phyloP scores from a whole-genome alignment of 495 filamentous ascomycete genomes.

The Tirmania nivea region DNA sequence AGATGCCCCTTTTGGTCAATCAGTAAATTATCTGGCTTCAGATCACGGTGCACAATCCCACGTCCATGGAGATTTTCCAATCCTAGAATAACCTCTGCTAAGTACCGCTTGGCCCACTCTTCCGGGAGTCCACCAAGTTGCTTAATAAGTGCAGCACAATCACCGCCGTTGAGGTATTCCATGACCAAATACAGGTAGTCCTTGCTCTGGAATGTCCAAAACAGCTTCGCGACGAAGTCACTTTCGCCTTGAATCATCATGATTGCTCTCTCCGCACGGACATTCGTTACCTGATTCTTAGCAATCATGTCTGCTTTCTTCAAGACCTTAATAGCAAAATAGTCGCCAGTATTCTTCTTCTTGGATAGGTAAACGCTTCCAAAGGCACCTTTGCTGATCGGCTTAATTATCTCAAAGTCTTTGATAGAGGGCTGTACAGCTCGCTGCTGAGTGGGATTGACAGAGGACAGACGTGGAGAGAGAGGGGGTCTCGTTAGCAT shows the following conservation, averaged over 20 bases:
- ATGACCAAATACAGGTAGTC: slow-evolving; percentile 97
- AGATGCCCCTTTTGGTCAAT: slow-evolving; percentile 94
- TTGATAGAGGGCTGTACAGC: slow-evolving; percentile 89
- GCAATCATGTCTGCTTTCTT: slow-evolving; percentile 99
- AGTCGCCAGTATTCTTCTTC: slow-evolving; percentile 94
- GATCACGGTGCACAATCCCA: slow-evolving; percentile 85
- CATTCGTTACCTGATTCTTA: slow-evolving; percentile 97
- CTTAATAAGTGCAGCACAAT: slow-evolving; percentile 92
- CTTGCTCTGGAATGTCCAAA: slow-evolving; percentile 99
- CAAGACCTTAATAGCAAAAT: slow-evolving; percentile 92
- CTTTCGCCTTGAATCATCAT: slow-evolving; percentile 99
- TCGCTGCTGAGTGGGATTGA: slow-evolving; percentile 49
- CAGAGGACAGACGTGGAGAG: slow-evolving; percentile 56
- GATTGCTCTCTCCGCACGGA: slow-evolving; percentile 96
- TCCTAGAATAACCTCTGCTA: slow-evolving; percentile 84
- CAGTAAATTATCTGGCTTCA: slow-evolving; percentile 92
- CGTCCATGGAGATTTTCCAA: slow-evolving; percentile 87
- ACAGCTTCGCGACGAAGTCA: slow-evolving; percentile 95
- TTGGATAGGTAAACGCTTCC: slow-evolving; percentile 94
- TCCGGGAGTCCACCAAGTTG: slow-evolving; percentile 74
- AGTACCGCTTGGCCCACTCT: slow-evolving; percentile 94
- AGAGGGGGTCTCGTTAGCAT: slow-evolving; percentile 42
- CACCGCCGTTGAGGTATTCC: slow-evolving; percentile 96
- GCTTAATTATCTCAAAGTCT: slow-evolving; percentile 98
- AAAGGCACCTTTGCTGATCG: slow-evolving; percentile 96